These are phyloP conservation scores for Cnidoscolus chayamansa DNA, from an alignment of 441 rosid species.

Conservation along the genomic window DNA sequence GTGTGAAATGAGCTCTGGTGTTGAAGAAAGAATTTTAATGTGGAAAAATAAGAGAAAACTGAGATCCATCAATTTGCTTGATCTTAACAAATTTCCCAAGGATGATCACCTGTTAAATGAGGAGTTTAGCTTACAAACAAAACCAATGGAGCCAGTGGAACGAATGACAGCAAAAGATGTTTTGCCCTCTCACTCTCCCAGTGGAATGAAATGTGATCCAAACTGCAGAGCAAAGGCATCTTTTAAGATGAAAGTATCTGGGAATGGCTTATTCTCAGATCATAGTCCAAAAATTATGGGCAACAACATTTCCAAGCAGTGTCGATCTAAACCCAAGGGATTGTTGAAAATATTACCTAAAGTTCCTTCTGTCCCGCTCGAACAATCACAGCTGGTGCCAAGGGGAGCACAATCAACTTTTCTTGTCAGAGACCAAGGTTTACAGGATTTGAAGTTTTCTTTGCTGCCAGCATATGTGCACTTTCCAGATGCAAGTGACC, in stretches of 20 bases:
- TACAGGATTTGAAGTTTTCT: slow-evolving; percentile 25
- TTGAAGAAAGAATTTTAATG: slow-evolving; percentile 37
- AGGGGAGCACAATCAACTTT: slow-evolving; percentile 31
- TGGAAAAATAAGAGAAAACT: slow-evolving; percentile 48
- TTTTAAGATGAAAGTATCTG: slow-evolving; percentile 40
- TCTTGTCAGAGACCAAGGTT: slow-evolving; percentile 28
- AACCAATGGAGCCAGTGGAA: slow-evolving; percentile 30
- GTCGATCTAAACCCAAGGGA: slow-evolving; percentile 48
- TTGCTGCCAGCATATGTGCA: slow-evolving; percentile 29
- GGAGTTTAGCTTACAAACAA: slow-evolving; percentile 30
- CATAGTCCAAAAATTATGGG: slow-evolving; percentile 27
- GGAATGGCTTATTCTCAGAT: slow-evolving; percentile 27
- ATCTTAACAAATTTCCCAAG: slow-evolving; percentile 53
- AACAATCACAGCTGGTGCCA: slow-evolving; percentile 29
- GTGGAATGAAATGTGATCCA: slow-evolving; percentile 28
- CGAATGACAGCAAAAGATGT: slow-evolving; percentile 24
- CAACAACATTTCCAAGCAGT: slow-evolving; percentile 20
- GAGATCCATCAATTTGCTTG: slow-evolving; percentile 37
- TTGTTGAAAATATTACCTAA: slow-evolving; percentile 52
- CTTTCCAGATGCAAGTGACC: slow-evolving; percentile 27
- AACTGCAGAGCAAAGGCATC: slow-evolving; percentile 35
- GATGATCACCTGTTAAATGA: slow-evolving; percentile 35
- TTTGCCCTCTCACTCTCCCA: slow-evolving; percentile 23
- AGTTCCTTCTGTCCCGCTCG: slow-evolving; percentile 31
- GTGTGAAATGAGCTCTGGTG: slow-evolving; percentile 15